phyloP scores from a whole-genome alignment of 345 rosid genomes.

The Pelargonium nanum region DNA sequence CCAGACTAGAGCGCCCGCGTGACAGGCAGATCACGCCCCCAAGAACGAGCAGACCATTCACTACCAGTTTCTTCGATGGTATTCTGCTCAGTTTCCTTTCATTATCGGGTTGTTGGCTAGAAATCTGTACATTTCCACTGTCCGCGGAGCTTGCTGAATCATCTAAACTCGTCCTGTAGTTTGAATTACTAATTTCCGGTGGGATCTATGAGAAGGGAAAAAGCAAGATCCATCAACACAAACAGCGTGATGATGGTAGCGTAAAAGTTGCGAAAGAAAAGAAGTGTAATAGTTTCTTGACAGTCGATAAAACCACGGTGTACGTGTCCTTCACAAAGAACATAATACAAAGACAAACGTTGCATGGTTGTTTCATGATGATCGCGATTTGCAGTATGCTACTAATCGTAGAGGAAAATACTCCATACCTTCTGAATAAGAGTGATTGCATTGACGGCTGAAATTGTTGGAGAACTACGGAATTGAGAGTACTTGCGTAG shows the following conservation, averaged over 20 bases:
- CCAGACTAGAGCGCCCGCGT: constrained; percentile 58
- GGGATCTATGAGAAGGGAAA: constrained; percentile 41
- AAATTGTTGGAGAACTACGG: constrained; percentile 20
- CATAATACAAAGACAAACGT: too few relatives aligned
- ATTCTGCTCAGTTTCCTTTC: constrained; percentile 32
- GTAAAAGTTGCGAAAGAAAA: neutral
- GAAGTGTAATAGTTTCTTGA: too few relatives aligned
- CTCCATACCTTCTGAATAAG: constrained; percentile 58
- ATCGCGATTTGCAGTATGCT: neutral
- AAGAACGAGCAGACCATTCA: constrained; percentile 53
- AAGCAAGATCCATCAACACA: neutral
- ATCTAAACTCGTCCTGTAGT: neutral
- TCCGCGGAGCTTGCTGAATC: constrained; percentile 14
- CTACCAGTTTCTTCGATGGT: constrained; percentile 61
- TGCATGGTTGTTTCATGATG: neutral
- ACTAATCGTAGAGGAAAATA: neutral
- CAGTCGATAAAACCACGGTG: too few relatives aligned
- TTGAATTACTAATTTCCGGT: constrained; percentile 29
- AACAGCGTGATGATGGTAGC: neutral
- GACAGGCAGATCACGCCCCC: constrained; percentile 74
- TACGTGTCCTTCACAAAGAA: too few relatives aligned
- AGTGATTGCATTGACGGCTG: constrained; percentile 38
- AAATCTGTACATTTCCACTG: constrained; percentile 10
- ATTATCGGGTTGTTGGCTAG: constrained; percentile 13
- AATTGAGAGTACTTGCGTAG: constrained; percentile 42